A percentile compares a stretch with the other conserved stretches of the same genome.
These are phyloP conservation scores for Anisodus acutangulus DNA, from an alignment of 257 asterid genomes.

Conservation along the genomic window DNA sequence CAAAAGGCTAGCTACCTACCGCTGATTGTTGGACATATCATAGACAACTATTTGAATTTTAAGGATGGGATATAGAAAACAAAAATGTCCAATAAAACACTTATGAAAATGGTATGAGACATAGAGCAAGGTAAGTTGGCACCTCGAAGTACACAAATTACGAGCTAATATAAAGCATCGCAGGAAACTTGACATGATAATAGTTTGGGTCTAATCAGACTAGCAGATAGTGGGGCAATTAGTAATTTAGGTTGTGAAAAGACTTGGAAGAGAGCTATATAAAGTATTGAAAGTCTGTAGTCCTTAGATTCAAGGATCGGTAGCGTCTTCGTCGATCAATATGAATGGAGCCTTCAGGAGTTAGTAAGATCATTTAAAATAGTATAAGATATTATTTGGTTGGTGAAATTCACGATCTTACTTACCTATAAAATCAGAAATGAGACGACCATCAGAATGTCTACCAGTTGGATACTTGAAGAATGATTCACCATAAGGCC, in stretches of 20 bases:
- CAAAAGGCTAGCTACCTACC: too few relatives aligned
- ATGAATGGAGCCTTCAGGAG: too few relatives aligned
- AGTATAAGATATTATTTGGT: neutral
- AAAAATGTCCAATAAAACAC: too few relatives aligned
- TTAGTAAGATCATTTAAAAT: neutral
- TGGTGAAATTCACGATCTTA: neutral
- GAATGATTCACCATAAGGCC: slow-evolving; percentile 17
- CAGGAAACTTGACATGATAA: neutral
- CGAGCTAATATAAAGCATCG: too few relatives aligned
- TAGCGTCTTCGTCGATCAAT: neutral
- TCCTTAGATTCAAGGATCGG: neutral
- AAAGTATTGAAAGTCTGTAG: too few relatives aligned
- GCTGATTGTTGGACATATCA: too few relatives aligned
- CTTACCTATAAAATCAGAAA: neutral
- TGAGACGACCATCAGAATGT: slow-evolving; percentile 14
- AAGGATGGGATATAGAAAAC: neutral
- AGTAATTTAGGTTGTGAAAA: neutral
- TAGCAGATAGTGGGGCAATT: neutral
- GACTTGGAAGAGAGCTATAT: neutral
- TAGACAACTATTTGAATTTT: too few relatives aligned
- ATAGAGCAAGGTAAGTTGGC: neutral
- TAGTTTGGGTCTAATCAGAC: neutral
- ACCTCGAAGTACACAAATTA: too few relatives aligned
- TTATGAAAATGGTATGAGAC: neutral
- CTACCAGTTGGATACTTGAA: neutral